Evolutionary conservation across 1,284 basidiomycete species (phyloP).

Genomic region (Xerocomus alliaceus): DNA sequence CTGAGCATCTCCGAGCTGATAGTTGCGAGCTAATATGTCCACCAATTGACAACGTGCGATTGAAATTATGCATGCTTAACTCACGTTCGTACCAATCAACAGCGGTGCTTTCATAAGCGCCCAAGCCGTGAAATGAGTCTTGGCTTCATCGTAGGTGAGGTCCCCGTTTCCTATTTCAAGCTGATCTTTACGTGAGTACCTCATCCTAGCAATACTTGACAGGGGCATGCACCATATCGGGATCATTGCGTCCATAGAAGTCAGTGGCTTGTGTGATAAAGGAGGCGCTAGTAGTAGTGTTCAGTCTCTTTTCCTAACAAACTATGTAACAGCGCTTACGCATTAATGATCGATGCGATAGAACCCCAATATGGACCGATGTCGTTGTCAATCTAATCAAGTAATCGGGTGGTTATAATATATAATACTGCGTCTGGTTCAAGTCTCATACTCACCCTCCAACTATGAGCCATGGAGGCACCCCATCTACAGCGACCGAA

Average conservation of each 20-base stretch:
- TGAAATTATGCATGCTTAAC: conserved; percentile 2
- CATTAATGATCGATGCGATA: conserved; percentile 49
- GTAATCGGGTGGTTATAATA: not conserved
- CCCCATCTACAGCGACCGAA: conserved; percentile 22
- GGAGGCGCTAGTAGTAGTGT: conserved; percentile 43
- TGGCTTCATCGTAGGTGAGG: conserved; percentile 50
- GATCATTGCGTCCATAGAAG: conserved; percentile 54
- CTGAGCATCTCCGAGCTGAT: conserved; percentile 55
- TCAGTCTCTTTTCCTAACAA: not conserved
- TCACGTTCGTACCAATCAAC: conserved; percentile 49
- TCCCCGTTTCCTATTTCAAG: conserved; percentile 55
- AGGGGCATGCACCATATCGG: conserved; percentile 50
- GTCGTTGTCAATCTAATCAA: conserved; percentile 27
- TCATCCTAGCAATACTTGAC: not conserved
- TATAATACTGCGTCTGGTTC: not conserved
- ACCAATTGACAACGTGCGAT: conserved; percentile 24
- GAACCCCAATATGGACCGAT: conserved; percentile 42
- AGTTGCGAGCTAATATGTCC: conserved; percentile 51
- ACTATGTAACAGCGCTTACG: conserved; percentile 23
- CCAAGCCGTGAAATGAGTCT: conserved; percentile 56
- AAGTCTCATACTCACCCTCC: conserved; percentile 49
- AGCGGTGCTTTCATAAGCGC: conserved; percentile 56
- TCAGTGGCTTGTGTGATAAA: conserved; percentile 51
- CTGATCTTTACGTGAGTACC: conserved; percentile 34
- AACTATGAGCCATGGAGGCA: conserved; percentile 51